Evolutionary conservation across 768 basidiomycete species (phyloP), one percentile per base, ranked within the genome.

Genomic region (Tricholoma furcatifolium): DNA sequence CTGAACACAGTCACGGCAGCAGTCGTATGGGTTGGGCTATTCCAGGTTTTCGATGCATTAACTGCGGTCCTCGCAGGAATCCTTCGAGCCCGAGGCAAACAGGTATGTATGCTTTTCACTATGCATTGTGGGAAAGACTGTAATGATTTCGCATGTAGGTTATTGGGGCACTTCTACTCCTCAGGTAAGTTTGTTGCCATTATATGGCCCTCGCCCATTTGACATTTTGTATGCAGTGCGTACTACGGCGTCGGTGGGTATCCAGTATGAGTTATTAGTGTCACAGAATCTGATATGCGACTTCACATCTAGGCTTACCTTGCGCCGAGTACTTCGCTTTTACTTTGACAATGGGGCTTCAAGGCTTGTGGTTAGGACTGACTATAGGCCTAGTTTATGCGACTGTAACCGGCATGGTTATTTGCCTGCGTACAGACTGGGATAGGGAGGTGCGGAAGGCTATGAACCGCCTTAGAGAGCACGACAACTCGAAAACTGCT

Each of bases 321-420:
- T 72, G 90, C 38, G 93, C 90, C 9, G 68, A 92, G 43, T 88
- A 79, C 67, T 81, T 95, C 6, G 77, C 88, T 6, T 93, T 93
- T 72, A 71, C 72, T 44, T 64, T 63, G 12, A 65, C 73, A 27
- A 74, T 80, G 64, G 83, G 75, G 0, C 74, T 97, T 12, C 71
- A 74, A n/a, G 93, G 93, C 1, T 77, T 97, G n/a, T 97, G 93
- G 93, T 74, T 87, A 38, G 93, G 93, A 12, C 70, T 95, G 34
- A 88, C 88, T 0, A 62, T 79, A 2, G 81, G 86, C 2, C 71
- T 91, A 44, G 65, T 83, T 8, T 83, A 84, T 67, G 70, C 74
- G 36, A 71, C 83, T 1, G 62, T 74, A 4, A 62, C 80, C 9
- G 85, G 85, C 2, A 74, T 81, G 2, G 74, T 70, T 63, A 58